Conservation (phyloP, 768 basidiomycete genomes). For the Galerina sulciceps region DNA sequence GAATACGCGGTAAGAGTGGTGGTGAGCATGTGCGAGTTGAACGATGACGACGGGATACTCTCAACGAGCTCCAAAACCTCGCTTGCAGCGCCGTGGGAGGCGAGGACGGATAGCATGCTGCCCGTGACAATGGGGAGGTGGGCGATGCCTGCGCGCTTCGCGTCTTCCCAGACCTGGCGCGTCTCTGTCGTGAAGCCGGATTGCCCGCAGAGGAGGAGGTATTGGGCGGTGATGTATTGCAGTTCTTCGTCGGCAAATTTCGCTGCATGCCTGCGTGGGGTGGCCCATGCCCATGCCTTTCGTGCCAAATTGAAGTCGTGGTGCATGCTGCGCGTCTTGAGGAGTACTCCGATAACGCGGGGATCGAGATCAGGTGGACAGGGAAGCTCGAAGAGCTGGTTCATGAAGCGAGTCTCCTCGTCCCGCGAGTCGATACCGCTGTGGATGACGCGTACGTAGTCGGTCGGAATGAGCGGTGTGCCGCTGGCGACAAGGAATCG, state of each 20-base stretch:
- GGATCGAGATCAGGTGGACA: conserved; percentile 26
- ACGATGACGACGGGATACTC: conserved; percentile 26
- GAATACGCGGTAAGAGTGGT: conserved; percentile 27
- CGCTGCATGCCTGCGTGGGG: not conserved
- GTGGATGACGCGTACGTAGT: too few species aligned
- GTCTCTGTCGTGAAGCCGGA: too few species aligned
- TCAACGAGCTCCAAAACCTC: conserved; percentile 24
- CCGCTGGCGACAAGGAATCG: too few species aligned
- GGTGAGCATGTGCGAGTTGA: conserved; percentile 28
- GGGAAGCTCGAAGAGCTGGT: conserved; percentile 24
- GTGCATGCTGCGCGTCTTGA: conserved; percentile 23
- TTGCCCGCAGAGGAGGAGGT: too few species aligned
- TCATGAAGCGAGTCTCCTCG: conserved; percentile 23
- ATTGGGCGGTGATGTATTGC: too few species aligned
- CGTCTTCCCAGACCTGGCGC: too few species aligned
- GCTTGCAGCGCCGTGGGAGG: conserved; percentile 22
- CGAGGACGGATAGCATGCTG: conserved; percentile 27
- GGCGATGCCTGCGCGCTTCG: too few species aligned
- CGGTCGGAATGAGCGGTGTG: too few species aligned
- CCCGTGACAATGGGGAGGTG: conserved; percentile 24
- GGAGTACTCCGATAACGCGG: conserved; percentile 26
- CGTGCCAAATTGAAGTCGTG: conserved; percentile 24
- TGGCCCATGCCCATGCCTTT: conserved; percentile 22
- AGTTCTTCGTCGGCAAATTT: conserved; percentile 3
- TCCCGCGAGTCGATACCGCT: too few species aligned